A percentile compares a stretch with the other conserved stretches of the same genome.
These are phyloP conservation scores for Hyphodiscus hymeniophilus DNA, from an alignment of 495 filamentous ascomycete species.

Conservation along the genomic window DNA sequence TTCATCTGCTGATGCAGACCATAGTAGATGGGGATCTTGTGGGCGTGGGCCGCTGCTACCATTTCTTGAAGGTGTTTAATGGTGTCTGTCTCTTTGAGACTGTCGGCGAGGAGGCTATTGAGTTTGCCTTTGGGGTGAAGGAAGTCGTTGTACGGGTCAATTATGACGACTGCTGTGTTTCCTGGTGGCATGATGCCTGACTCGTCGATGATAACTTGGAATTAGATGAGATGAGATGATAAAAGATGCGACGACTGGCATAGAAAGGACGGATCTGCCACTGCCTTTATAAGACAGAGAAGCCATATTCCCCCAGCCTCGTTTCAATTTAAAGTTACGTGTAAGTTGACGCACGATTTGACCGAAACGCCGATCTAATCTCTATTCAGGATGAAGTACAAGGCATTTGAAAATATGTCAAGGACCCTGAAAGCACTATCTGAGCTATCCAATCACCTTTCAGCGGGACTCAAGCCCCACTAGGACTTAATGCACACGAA, in stretches of 20 bases:
- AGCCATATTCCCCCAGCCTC: too few species aligned
- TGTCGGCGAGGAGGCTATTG: conserved; percentile 7
- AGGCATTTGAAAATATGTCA: too few species aligned
- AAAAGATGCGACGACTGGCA: conserved; percentile 2
- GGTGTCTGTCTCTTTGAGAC: conserved; percentile 16
- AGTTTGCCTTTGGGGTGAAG: conserved; percentile 23
- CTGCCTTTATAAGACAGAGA: too few species aligned
- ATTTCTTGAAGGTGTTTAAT: conserved; percentile 19
- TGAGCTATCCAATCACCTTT: too few species aligned
- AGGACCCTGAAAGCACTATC: too few species aligned
- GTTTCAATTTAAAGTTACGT: too few species aligned
- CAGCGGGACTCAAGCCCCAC: too few species aligned
- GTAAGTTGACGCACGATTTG: too few species aligned
- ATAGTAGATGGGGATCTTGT: conserved; percentile 25
- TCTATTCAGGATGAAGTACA: too few species aligned
- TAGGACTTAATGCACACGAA: too few species aligned
- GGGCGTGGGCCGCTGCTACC: conserved; percentile 12
- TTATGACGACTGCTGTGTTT: conserved; percentile 21
- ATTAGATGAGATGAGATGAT: not conserved
- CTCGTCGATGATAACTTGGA: not conserved
- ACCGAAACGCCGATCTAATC: too few species aligned
- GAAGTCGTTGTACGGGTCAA: conserved; percentile 27
- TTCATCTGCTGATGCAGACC: conserved; percentile 23
- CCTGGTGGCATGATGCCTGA: not conserved
- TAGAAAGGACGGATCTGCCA: not conserved